These are phyloP conservation scores for Pyrus betulifolia DNA, from an alignment of 306 rosid species.

Conservation along the genomic window DNA sequence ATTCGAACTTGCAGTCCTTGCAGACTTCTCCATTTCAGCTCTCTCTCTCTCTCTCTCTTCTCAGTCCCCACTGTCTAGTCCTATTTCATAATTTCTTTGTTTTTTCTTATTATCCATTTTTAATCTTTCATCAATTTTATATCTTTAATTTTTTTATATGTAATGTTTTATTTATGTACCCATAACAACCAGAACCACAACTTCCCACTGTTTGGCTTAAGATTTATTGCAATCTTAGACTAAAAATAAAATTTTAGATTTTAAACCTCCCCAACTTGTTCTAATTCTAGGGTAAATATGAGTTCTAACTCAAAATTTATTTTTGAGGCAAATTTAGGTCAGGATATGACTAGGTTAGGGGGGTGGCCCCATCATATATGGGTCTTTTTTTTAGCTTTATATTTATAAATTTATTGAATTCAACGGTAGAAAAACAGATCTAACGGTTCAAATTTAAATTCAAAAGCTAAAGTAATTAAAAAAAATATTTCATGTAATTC, in stretches of 20 bases:
- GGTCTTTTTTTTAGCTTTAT: too few species aligned
- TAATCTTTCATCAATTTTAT: background rate
- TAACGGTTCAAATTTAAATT: too few species aligned
- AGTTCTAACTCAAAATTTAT: too few species aligned
- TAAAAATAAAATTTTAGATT: too few species aligned
- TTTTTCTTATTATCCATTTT: background rate
- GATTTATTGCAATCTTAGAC: background rate
- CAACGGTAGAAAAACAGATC: too few species aligned
- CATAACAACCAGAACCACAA: background rate
- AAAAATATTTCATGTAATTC: too few species aligned
- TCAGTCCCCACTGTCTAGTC: slow-evolving; percentile 8
- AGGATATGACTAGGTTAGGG: too few species aligned
- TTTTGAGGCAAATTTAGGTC: too few species aligned
- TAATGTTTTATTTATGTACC: background rate
- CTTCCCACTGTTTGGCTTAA: background rate
- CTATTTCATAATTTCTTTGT: background rate
- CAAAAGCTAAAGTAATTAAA: too few species aligned
- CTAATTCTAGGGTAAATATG: too few species aligned
- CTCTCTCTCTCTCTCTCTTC: slow-evolving; percentile 1
- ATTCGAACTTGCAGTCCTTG: slow-evolving; percentile 83
- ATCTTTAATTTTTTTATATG: background rate
- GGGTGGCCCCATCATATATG: fast-evolving
- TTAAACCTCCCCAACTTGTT: too few species aligned
- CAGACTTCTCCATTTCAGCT: slow-evolving; percentile 41
- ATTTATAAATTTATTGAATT: too few species aligned